These are phyloP conservation scores for Trichoderma sp. DNA, from an alignment of 2,329 filamentous ascomycete genomes.

Conservation along the genomic window DNA sequence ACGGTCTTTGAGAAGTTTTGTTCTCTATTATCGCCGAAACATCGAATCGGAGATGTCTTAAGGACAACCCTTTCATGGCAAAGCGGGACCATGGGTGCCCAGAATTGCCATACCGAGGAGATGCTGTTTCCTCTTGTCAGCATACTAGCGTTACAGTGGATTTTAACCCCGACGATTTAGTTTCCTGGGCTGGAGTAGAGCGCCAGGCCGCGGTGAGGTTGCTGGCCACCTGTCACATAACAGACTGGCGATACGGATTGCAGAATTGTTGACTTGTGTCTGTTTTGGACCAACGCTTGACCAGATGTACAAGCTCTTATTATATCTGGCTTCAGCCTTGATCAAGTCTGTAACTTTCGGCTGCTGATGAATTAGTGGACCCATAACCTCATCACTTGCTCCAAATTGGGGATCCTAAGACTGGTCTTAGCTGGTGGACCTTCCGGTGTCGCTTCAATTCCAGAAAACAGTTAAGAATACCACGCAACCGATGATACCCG, in stretches of 20 bases:
- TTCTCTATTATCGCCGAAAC: background rate
- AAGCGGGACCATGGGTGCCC: background rate
- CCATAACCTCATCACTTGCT: background rate
- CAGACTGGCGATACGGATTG: background rate
- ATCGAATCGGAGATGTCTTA: background rate
- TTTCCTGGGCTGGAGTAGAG: background rate
- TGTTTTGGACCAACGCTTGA: background rate
- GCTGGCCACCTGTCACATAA: background rate
- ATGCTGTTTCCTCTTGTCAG: background rate
- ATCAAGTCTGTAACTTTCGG: background rate
- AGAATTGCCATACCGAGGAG: background rate
- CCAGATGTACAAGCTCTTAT: background rate
- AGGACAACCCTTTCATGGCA: background rate
- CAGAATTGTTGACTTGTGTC: background rate
- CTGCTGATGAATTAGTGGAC: background rate
- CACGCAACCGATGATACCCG: background rate
- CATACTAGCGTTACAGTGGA: background rate
- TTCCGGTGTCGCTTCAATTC: background rate
- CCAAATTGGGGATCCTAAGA: background rate
- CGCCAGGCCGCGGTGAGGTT: background rate
- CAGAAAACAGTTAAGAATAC: background rate
- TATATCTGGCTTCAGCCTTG: background rate
- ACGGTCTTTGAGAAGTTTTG: background rate
- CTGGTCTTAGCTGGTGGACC: background rate
- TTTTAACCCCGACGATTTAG: background rate